Base-by-base conservation (phyloP, 169 alveolate genomes). In the Theileria annulata region DNA sequence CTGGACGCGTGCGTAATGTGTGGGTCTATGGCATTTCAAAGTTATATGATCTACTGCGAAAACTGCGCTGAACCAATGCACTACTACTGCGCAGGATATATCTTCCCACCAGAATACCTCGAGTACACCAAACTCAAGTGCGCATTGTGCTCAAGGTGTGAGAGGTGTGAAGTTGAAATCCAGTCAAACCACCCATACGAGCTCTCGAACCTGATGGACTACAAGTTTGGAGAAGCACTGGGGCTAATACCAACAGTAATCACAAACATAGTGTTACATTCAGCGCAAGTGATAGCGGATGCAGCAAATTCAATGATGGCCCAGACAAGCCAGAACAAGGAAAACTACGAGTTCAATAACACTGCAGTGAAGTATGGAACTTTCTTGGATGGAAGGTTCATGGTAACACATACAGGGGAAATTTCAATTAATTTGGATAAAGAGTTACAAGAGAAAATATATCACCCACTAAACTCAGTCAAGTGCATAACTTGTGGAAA, bases 21-120 rank as follows among this genome's bases (percentile, higher is more conserved):
- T 21, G 86, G 86, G 12, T 77, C 86, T 27, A 68, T 47, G 23
- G 71, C 86, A 15, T 70, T 27, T 68, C 54, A 23, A 15, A 17
- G 33, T 13, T 77, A 77, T 47, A 17, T 77, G 86, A 37, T 69
- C 3, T 64, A 48, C 70, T 70, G 87, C 33, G 70, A 31, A 51
- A 25, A 25, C 3, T 72, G 87, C 69, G 87, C 80, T 0, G 87
- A 79, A 42, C 73, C 87, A 25, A 47, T 79, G 62, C 87, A 72
- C 66, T 79, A 79, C 69, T 77, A 77, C 73, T 77, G 86, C 19
- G 86, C 60, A 23, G 86, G 86, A 35, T 48, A 67, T 4, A 17
- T 31, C 2, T 64, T 59, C 69, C 86, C 86, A 21, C 86, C 86
- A 25, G 42, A 23, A 31, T 35, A 54, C 21, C 71, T 48, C 25